A percentile compares a stretch with the other conserved stretches of the same genome.
phyloP scores from a whole-genome alignment of 116 monocot species.

The Thalassia testudinum region DNA sequence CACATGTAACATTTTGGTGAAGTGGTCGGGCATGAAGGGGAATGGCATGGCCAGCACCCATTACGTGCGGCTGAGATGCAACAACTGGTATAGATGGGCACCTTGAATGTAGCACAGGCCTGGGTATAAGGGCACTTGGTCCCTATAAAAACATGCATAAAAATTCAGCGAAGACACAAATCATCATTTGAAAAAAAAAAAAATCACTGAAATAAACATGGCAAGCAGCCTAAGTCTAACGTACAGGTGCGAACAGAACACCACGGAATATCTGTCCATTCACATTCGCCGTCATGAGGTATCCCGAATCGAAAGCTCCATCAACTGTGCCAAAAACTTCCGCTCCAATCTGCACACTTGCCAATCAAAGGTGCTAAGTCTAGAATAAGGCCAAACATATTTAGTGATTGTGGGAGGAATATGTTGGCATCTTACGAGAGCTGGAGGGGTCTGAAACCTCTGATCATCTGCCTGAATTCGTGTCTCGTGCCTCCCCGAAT shows the following conservation, averaged over 20 bases:
- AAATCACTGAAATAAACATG: background rate
- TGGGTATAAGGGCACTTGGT: conserved; percentile 9
- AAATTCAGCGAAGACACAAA: background rate
- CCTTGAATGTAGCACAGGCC: conserved; percentile 16
- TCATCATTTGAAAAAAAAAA: background rate
- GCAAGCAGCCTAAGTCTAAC: background rate
- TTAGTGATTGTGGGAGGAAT: no score
- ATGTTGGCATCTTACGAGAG: conserved; percentile 3
- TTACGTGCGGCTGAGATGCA: conserved; percentile 9
- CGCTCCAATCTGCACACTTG: conserved; percentile 47
- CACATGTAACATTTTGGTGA: conserved; percentile 5
- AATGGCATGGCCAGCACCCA: conserved; percentile 15
- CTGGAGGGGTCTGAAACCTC: background rate
- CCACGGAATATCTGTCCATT: conserved; percentile 87
- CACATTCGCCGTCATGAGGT: conserved; percentile 80
- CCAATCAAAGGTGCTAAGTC: background rate
- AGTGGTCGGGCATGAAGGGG: conserved; percentile 29
- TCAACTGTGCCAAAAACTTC: conserved; percentile 79
- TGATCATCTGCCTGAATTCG: conserved; percentile 20
- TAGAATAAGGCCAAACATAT: no score
- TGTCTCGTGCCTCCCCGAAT: conserved; percentile 27
- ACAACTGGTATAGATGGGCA: conserved; percentile 12
- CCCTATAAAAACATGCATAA: conserved; percentile 14
- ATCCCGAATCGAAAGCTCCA: conserved; percentile 91
- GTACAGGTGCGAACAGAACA: conserved; percentile 79